Evolutionary conservation across 148 eudicot species (phyloP).

Genomic region (Persicaria maculosa): DNA sequence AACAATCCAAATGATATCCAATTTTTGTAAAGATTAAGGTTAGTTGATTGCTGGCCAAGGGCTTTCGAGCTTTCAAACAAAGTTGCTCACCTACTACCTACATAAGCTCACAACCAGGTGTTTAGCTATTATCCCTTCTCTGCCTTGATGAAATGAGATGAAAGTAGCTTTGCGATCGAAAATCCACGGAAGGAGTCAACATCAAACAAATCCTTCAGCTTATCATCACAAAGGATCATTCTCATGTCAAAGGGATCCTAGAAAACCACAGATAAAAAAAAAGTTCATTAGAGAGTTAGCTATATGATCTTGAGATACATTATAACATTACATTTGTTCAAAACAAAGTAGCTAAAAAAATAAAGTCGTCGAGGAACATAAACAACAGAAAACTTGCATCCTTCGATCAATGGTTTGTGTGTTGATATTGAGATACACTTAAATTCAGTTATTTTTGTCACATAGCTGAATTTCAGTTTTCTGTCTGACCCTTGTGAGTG

Average conservation of each 20-base stretch:
- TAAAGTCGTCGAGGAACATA: background rate
- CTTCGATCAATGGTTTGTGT: too few relatives aligned
- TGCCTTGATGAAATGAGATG: slow-evolving; percentile 28
- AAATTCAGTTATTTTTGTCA: too few relatives aligned
- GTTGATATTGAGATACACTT: too few relatives aligned
- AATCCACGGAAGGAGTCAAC: slow-evolving; percentile 29
- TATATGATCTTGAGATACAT: background rate
- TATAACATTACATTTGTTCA: background rate
- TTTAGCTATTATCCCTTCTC: slow-evolving; percentile 1
- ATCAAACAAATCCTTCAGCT: slow-evolving; percentile 31
- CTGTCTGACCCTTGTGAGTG: too few relatives aligned
- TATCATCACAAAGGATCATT: slow-evolving; percentile 32
- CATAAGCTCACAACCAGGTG: too few relatives aligned
- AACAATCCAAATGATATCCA: slow-evolving; percentile 5
- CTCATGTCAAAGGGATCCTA: slow-evolving; percentile 45
- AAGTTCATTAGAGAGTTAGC: background rate
- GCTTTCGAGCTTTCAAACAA: too few relatives aligned
- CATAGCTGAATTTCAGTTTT: too few relatives aligned
- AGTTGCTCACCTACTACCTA: background rate
- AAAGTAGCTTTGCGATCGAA: slow-evolving; percentile 31
- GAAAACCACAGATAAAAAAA: slow-evolving; percentile 10
- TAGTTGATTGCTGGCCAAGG: too few relatives aligned
- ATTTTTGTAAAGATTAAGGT: background rate
- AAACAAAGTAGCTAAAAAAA: background rate
- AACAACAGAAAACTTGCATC: background rate